Evolutionary conservation across 768 basidiomycete species (phyloP).

Genomic region (Tricholoma terreum): DNA sequence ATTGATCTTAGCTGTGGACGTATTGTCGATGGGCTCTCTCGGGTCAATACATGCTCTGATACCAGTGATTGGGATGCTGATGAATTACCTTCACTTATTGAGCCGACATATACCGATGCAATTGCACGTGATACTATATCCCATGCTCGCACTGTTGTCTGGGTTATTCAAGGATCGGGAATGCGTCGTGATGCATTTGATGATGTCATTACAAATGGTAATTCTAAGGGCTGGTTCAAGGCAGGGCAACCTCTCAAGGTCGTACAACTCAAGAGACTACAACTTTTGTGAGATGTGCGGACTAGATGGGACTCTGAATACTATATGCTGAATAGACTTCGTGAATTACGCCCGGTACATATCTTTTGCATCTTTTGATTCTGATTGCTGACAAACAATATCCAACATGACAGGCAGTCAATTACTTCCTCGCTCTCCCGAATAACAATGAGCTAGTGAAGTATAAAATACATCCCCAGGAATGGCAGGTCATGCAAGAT

Average conservation of each 20-base stretch:
- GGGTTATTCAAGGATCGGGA: not conserved
- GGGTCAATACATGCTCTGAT: not conserved
- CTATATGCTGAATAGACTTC: conserved; percentile 14
- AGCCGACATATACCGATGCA: not conserved
- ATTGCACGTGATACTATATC: not conserved
- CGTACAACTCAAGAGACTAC: not conserved
- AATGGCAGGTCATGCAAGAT: conserved; percentile 16
- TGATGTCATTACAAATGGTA: not conserved
- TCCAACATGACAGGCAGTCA: too few relatives aligned
- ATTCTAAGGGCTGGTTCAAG: not conserved
- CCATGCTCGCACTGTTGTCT: not conserved
- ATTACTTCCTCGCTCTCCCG: not conserved
- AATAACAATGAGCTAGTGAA: not conserved
- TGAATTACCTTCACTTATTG: not conserved
- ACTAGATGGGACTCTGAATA: conserved; percentile 14
- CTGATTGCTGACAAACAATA: conserved; percentile 7
- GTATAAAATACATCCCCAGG: conserved; percentile 5
- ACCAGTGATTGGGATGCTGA: not conserved
- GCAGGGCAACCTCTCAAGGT: not conserved
- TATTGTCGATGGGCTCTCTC: not conserved
- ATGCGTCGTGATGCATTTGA: not conserved
- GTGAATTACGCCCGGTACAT: conserved; percentile 10
- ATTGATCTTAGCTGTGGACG: not conserved
- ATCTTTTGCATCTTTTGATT: not conserved
- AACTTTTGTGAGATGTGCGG: conserved; percentile 13